phyloP scores from a whole-genome alignment of 495 filamentous ascomycete species.

The Hypoxylon lienhwacheense region DNA sequence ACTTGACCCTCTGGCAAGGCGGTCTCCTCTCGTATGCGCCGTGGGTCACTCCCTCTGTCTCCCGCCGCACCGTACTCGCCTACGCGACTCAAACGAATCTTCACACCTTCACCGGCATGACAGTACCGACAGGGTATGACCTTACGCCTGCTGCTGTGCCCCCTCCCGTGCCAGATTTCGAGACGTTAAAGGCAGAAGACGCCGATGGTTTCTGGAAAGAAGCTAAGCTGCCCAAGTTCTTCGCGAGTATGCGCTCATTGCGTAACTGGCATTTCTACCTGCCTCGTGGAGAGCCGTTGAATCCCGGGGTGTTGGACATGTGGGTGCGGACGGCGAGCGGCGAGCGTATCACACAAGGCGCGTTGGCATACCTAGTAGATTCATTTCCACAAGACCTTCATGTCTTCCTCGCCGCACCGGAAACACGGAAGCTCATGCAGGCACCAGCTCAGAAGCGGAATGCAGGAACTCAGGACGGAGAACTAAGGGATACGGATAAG shows the following conservation, averaged over 20 bases:
- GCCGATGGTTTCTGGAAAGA: slow-evolving; percentile 51
- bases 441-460: not conserved
- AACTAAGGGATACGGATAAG: not conserved
- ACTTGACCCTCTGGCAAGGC: slow-evolving; percentile 61
- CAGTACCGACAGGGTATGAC: slow-evolving; percentile 55
- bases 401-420: slow-evolving; percentile 19
- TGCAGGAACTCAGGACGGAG: not conserved
- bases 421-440: slow-evolving; percentile 7
- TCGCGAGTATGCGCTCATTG: slow-evolving; percentile 56
- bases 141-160: slow-evolving; percentile 44
- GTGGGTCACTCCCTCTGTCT: slow-evolving; percentile 34
- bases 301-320: slow-evolving; percentile 57
- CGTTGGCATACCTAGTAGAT: slow-evolving; percentile 63
- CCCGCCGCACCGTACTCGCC: slow-evolving; percentile 47
- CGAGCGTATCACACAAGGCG: slow-evolving; percentile 57
- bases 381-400: slow-evolving; percentile 43
- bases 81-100: slow-evolving; percentile 71
- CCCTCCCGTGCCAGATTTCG: slow-evolving; percentile 47
- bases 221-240: slow-evolving; percentile 42
- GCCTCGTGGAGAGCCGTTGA: slow-evolving; percentile 51
- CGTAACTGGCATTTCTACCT: slow-evolving; percentile 58
- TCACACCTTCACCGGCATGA: slow-evolving; percentile 58
- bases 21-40: slow-evolving; percentile 35
- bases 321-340: slow-evolving; percentile 62
- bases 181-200: slow-evolving; percentile 38